Percentiles rank a stretch among this genome's conserved stretches.
Conservation (phyloP, 192 early-diverging fungal genomes). For the Phlyctochytrium planicorne region DNA sequence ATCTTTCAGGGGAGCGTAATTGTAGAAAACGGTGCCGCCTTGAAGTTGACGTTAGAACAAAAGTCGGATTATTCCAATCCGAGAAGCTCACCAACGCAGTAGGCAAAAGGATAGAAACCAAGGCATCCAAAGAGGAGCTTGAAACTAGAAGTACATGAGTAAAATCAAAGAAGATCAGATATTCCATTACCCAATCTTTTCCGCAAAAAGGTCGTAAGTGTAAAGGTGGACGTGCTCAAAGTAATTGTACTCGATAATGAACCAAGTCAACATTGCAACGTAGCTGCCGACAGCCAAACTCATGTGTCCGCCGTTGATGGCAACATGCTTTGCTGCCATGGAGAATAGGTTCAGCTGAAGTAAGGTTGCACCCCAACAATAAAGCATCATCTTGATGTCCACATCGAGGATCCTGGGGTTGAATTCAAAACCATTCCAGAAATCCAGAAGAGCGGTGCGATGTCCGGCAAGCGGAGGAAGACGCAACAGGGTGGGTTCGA, state of each 20-base stretch:
- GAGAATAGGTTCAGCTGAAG: constrained; percentile 25
- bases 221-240: constrained; percentile 31
- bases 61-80: neutral
- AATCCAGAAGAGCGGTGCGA: constrained; percentile 14
- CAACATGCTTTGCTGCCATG: constrained; percentile 3
- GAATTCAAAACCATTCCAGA: constrained; percentile 23
- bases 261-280: constrained; percentile 20
- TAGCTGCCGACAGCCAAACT: constrained; percentile 14
- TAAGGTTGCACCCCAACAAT: constrained; percentile 24
- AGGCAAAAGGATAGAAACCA: constrained; percentile 35
- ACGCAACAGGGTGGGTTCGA: neutral
- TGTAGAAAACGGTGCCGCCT: constrained; percentile 16
- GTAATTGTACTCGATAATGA: constrained; percentile 29
- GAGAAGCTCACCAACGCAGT: too few species aligned
- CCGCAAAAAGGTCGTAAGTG: constrained; percentile 42
- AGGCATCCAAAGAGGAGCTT: constrained; percentile 38
- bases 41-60: too few species aligned
- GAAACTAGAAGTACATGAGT: constrained; percentile 1
- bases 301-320: constrained; percentile 9
- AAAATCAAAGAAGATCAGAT: neutral
- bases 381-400: constrained; percentile 34
- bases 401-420: constrained; percentile 22
- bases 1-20: too few species aligned
- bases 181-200: constrained; percentile 25
- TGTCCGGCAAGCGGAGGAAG: constrained; percentile 6